Evolutionary conservation across 176 grass and related monocot genomes (phyloP).

Genomic region (Zea mays): DNA sequence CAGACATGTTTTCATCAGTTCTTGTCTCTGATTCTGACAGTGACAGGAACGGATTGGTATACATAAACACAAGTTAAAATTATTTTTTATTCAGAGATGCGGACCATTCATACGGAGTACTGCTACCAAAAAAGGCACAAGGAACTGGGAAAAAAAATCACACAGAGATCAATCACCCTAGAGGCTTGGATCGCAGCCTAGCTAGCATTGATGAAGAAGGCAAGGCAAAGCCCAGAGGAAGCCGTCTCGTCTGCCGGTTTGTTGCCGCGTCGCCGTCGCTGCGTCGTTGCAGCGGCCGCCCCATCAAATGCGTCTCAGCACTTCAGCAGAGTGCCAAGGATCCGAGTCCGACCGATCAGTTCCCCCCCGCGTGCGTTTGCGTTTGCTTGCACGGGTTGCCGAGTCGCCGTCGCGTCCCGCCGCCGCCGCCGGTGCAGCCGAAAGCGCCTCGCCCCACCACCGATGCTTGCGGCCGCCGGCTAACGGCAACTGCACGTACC

Average conservation of each 20-base stretch:
- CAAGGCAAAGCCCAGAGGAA: not conserved
- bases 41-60: not conserved
- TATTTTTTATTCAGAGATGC: not conserved
- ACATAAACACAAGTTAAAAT: not conserved
- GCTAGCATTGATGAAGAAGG: not conserved
- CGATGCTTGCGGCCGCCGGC: not conserved
- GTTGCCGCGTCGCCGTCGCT: slow-evolving; percentile 39
- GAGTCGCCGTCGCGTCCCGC: slow-evolving; percentile 43
- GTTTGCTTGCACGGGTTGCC: slow-evolving; percentile 38
- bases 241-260: not conserved
- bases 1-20: slow-evolving; percentile 14
- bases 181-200: not conserved
- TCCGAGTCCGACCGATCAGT: not conserved
- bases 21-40: not conserved
- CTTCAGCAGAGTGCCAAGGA: not conserved
- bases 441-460: slow-evolving; percentile 21
- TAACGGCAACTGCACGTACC: slow-evolving; percentile 1
- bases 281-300: not conserved
- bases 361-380: not conserved
- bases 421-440: not conserved
- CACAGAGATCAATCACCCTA: not conserved
- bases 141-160: not conserved
- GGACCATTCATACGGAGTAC: too few species aligned
- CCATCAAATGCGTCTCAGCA: not conserved
- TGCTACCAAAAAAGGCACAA: not conserved